Evolutionary conservation across 2,329 filamentous ascomycete genomes (phyloP).

Genomic region (Calonectria fujianensis): DNA sequence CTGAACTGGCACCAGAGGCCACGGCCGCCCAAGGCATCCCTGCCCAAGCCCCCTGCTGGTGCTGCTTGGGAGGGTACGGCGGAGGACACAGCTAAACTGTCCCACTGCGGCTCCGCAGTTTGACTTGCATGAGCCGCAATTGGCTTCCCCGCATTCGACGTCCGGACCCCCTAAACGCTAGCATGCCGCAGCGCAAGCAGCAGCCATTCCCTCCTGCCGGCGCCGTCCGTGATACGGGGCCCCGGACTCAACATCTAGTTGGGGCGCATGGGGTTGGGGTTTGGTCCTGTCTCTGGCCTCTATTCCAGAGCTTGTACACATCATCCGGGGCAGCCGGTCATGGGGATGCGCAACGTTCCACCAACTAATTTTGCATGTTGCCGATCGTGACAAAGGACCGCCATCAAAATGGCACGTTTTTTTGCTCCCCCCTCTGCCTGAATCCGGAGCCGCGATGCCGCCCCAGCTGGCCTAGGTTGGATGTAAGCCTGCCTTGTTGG

Average conservation of each 20-base stretch:
- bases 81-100: slow-evolving; percentile 41
- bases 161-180: slow-evolving; percentile 44
- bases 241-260: slow-evolving; percentile 48
- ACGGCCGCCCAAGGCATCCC: slow-evolving; percentile 39
- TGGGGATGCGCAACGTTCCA: slow-evolving; percentile 32
- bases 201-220: slow-evolving; percentile 49
- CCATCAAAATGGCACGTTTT: slow-evolving; percentile 35
- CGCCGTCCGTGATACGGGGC: slow-evolving; percentile 51
- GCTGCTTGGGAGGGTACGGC: slow-evolving; percentile 33
- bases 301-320: slow-evolving; percentile 29
- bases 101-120: slow-evolving; percentile 57
- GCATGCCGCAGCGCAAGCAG: slow-evolving; percentile 42
- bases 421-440: slow-evolving; percentile 42
- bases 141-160: slow-evolving; percentile 54
- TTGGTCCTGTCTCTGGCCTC: slow-evolving; percentile 27
- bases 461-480: slow-evolving; percentile 34
- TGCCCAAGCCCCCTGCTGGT: slow-evolving; percentile 35
- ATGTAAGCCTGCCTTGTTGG: slow-evolving; percentile 35
- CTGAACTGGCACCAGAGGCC: slow-evolving; percentile 43
- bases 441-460: slow-evolving; percentile 40
- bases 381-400: slow-evolving; percentile 33
- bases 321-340: slow-evolving; percentile 43
- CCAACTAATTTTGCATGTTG: slow-evolving; percentile 29
- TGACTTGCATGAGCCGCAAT: slow-evolving; percentile 58
- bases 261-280: slow-evolving; percentile 42